phyloP scores from a whole-genome alignment of 2,329 filamentous ascomycete species.

The Pseudogymnoascus destructans region DNA sequence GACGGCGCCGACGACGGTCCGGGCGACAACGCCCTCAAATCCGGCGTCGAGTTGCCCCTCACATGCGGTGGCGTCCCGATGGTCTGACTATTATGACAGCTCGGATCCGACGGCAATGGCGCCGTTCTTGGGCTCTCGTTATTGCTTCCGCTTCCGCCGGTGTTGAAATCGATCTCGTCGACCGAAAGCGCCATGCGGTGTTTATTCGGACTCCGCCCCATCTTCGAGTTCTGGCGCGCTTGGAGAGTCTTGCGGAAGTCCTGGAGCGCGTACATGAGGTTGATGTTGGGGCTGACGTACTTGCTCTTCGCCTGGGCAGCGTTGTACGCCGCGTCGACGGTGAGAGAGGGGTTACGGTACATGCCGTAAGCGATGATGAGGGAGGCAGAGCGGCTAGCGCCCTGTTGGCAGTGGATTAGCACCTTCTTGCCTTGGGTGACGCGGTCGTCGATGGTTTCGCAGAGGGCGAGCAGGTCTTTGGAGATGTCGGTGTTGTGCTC shows the following conservation, averaged over 20 bases:
- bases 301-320: constrained; percentile 66
- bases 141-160: constrained; percentile 22
- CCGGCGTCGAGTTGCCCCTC: constrained; percentile 41
- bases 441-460: constrained; percentile 61
- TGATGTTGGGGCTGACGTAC: constrained; percentile 90
- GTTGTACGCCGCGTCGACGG: constrained; percentile 73
- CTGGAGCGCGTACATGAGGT: constrained; percentile 77
- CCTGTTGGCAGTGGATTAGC: constrained; percentile 74
- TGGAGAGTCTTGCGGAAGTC: constrained; percentile 59
- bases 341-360: constrained; percentile 63
- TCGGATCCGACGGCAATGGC: constrained; percentile 42
- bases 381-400: constrained; percentile 72
- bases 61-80: constrained; percentile 34
- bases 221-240: constrained; percentile 33
- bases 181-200: constrained; percentile 48
- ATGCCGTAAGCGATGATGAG: constrained; percentile 77
- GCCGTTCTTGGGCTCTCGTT: constrained; percentile 45
- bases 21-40: constrained; percentile 33
- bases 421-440: constrained; percentile 64
- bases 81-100: constrained; percentile 23
- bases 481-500: constrained; percentile 82
- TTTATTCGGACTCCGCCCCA: constrained; percentile 43
- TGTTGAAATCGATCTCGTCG: constrained; percentile 38
- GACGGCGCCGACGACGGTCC: constrained; percentile 57
- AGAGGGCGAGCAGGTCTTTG: constrained; percentile 59